Conservation (phyloP, 257 asterid genomes). For the Solanum megistacrolobum region DNA sequence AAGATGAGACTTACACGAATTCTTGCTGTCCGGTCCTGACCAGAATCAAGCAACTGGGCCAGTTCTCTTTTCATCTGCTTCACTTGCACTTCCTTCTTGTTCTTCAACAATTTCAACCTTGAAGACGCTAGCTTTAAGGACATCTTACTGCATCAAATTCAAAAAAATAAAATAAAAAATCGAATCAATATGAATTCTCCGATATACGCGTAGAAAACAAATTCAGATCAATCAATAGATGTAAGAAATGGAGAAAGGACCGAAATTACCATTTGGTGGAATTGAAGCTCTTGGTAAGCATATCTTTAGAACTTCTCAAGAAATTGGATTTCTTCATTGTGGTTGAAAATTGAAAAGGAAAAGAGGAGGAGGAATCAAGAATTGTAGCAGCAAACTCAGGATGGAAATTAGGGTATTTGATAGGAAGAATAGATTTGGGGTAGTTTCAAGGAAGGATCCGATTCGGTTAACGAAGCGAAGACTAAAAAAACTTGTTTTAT, state of each 20-base stretch:
- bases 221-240: neutral
- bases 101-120: conserved; percentile 69
- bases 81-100: conserved; percentile 71
- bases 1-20: conserved; percentile 47
- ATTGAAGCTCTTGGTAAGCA: conserved; percentile 72
- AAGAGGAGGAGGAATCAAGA: neutral
- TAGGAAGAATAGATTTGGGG: neutral
- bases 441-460: neutral
- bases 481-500: neutral
- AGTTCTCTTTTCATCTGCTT: conserved; percentile 77
- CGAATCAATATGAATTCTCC: neutral
- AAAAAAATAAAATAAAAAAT: neutral
- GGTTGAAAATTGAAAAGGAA: neutral
- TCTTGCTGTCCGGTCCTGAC: conserved; percentile 70
- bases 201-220: neutral
- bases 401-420: neutral
- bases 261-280: conserved; percentile 69
- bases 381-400: neutral
- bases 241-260: neutral
- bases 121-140: conserved; percentile 63
- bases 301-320: conserved; percentile 56
- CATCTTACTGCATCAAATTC: conserved; percentile 56
- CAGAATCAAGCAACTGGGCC: conserved; percentile 69
- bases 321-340: conserved; percentile 72
- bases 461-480: neutral